Evolutionary conservation across 2,329 filamentous ascomycete species (phyloP).

Genomic region (Alternaria postmessia): DNA sequence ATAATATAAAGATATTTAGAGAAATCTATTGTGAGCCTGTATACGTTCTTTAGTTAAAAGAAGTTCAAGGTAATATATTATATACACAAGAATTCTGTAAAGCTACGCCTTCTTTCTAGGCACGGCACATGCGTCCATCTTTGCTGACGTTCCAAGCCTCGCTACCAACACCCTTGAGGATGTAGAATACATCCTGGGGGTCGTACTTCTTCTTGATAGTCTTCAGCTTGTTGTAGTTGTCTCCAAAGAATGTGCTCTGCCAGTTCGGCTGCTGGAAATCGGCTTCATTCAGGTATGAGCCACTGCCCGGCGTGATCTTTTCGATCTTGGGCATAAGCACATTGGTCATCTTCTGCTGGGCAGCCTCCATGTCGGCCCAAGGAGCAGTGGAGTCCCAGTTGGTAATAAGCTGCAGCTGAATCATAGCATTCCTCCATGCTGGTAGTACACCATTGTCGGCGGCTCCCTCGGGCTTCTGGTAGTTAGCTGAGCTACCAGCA

Average conservation of each 20-base stretch:
- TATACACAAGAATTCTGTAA: neutral
- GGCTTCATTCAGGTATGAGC: conserved; percentile 43
- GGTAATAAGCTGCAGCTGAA: conserved; percentile 29
- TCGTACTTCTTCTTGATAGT: conserved; percentile 37
- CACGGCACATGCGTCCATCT: conserved; percentile 26
- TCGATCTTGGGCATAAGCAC: conserved; percentile 37
- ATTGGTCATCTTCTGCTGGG: conserved; percentile 26
- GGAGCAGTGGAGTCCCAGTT: conserved; percentile 30
- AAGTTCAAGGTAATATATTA: neutral
- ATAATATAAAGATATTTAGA: neutral
- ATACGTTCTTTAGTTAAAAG: neutral
- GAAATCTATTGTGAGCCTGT: neutral
- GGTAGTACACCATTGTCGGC: conserved; percentile 34
- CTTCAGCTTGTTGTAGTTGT: conserved; percentile 27
- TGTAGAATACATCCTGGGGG: conserved; percentile 30
- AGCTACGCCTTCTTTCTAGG: neutral
- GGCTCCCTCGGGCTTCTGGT: conserved; percentile 19
- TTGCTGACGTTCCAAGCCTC: conserved; percentile 23
- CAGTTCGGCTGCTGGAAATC: conserved; percentile 37
- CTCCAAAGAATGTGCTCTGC: conserved; percentile 35
- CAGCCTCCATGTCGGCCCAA: conserved; percentile 19
- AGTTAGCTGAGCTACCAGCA: conserved; percentile 26
- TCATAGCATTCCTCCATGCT: conserved; percentile 33
- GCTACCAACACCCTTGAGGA: conserved; percentile 30
- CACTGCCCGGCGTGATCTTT: conserved; percentile 29